These are phyloP conservation scores for Populus tremula DNA, from an alignment of 345 rosid genomes.

Conservation along the genomic window DNA sequence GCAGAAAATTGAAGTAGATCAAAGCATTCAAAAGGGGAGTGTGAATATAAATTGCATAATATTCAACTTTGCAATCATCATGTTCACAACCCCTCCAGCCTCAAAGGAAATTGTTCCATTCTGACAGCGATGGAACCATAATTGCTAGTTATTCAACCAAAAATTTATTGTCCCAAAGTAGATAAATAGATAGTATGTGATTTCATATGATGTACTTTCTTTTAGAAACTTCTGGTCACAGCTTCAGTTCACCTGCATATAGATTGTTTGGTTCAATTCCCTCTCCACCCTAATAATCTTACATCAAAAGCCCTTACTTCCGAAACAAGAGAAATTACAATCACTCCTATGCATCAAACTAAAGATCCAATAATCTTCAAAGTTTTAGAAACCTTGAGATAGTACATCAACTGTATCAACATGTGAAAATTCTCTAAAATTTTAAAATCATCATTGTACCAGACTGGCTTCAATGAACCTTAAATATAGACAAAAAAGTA, in stretches of 20 bases:
- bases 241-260: too few species aligned
- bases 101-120: neutral
- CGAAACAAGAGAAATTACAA: neutral
- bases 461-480: too few species aligned
- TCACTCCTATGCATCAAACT: neutral
- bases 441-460: neutral
- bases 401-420: neutral
- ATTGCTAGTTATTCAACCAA: neutral
- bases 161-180: neutral
- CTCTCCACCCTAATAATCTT: too few species aligned
- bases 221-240: too few species aligned
- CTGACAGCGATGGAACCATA: neutral
- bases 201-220: neutral
- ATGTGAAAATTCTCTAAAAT: neutral
- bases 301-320: neutral
- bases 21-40: too few species aligned
- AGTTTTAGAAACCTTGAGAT: neutral
- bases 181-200: neutral
- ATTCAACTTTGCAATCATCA: too few species aligned
- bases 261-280: too few species aligned
- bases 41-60: too few species aligned
- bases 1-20: too few species aligned
- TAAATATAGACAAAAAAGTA: too few species aligned
- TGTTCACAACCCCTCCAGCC: too few species aligned
- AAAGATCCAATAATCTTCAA: neutral